Conservation (phyloP, 305 asterid genomes). For the Andrographis paniculata region DNA sequence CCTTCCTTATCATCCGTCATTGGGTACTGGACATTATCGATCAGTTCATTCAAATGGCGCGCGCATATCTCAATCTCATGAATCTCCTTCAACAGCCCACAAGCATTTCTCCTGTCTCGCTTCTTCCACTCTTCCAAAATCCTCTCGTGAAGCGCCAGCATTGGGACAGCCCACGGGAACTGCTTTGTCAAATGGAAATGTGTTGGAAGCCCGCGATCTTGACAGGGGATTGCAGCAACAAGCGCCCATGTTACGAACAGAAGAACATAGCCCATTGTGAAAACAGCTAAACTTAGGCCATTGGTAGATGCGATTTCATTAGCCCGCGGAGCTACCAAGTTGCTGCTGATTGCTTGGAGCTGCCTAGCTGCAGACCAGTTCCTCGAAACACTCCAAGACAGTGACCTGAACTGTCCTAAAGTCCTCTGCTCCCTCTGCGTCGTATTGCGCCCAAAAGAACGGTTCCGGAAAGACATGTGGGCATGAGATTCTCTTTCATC, state of each 20-base stretch:
- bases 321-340: slow-evolving; percentile 39
- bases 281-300: slow-evolving; percentile 58
- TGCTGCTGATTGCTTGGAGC: slow-evolving; percentile 71
- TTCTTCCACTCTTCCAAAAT: slow-evolving; percentile 75
- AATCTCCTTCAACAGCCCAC: slow-evolving; percentile 85
- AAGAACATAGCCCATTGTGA: slow-evolving; percentile 70
- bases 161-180: slow-evolving; percentile 50
- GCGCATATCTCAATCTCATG: slow-evolving; percentile 60
- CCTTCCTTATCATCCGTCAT: slow-evolving; percentile 52
- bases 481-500: slow-evolving; percentile 49
- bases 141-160: slow-evolving; percentile 67
- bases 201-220: slow-evolving; percentile 76
- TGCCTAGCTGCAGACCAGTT: slow-evolving; percentile 92
- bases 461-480: slow-evolving; percentile 40
- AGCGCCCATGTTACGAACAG: slow-evolving; percentile 87
- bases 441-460: slow-evolving; percentile 66
- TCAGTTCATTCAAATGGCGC: slow-evolving; percentile 47
- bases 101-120: slow-evolving; percentile 54
- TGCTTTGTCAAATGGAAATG: slow-evolving; percentile 48
- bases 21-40: slow-evolving; percentile 53
- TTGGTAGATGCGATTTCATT: slow-evolving; percentile 50
- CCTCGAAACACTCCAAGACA: slow-evolving; percentile 86
- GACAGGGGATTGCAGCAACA: slow-evolving; percentile 95
- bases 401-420: slow-evolving; percentile 52
- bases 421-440: slow-evolving; percentile 34